A percentile compares a stretch with the other conserved stretches of the same genome.
Conservation (phyloP, 2,329 filamentous ascomycete genomes). For the Colletotrichum sp. region DNA sequence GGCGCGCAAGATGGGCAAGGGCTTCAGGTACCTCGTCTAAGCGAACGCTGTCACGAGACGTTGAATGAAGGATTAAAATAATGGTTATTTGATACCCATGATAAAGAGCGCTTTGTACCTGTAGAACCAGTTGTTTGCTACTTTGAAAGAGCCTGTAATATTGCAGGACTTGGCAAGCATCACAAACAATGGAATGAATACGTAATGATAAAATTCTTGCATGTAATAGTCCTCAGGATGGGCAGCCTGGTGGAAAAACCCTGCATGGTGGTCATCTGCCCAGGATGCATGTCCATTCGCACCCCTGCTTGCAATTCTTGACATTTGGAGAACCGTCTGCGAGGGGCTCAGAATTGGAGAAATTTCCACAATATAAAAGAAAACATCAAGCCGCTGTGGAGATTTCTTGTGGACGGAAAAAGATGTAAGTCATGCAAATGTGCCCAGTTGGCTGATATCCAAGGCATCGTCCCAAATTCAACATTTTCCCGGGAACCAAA, state of each 20-base stretch:
- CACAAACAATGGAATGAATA: neutral
- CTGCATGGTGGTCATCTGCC: neutral
- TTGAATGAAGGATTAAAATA: neutral
- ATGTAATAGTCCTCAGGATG: neutral
- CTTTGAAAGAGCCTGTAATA: neutral
- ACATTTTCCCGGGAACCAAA: neutral
- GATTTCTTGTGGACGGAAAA: neutral
- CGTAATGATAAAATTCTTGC: neutral
- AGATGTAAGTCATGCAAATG: neutral
- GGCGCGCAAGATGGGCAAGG: slow-evolving; percentile 48
- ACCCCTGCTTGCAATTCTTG: neutral
- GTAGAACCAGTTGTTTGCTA: neutral
- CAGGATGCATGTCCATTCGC: neutral
- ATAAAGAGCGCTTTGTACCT: neutral
- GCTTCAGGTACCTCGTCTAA: slow-evolving; percentile 53
- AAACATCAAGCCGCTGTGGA: neutral
- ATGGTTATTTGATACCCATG: slow-evolving; percentile 12
- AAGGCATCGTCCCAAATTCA: neutral
- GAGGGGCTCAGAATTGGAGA: neutral
- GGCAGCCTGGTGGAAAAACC: neutral
- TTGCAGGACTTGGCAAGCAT: neutral
- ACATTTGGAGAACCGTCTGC: neutral
- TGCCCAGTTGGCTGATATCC: neutral
- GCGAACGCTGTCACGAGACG: neutral
- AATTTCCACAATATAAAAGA: neutral